A percentile compares a stretch with the other conserved stretches of the same genome.
phyloP scores from a whole-genome alignment of 352 stramenopile genomes.

The Phytophthora capsici region DNA sequence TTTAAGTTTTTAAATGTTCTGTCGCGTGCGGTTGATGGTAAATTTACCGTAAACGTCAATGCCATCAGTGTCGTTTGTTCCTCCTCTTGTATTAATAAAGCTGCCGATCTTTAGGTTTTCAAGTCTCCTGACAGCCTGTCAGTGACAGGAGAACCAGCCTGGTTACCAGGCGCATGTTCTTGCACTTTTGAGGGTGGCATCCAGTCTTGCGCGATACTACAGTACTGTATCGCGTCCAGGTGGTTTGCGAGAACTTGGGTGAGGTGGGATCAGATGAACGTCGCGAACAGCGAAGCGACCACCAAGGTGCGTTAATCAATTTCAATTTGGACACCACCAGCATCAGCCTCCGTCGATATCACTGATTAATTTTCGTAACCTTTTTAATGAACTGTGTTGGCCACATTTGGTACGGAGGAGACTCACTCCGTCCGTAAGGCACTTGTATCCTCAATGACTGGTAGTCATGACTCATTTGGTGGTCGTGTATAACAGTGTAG shows the following conservation, averaged over 20 bases:
- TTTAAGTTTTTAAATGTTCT: constrained; percentile 21
- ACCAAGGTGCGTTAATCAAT: constrained; percentile 3
- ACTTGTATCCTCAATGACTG: too few relatives aligned
- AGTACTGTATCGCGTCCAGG: background rate
- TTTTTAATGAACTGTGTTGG: too few relatives aligned
- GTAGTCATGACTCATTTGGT: too few relatives aligned
- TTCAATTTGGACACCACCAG: background rate
- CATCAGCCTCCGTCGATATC: too few relatives aligned
- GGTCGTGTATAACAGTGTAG: too few relatives aligned
- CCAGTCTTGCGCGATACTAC: background rate
- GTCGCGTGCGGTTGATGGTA: constrained; percentile 9
- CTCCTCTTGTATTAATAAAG: background rate
- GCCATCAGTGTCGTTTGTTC: background rate
- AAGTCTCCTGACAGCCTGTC: too few relatives aligned
- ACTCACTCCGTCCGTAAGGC: too few relatives aligned
- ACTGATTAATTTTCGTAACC: too few relatives aligned
- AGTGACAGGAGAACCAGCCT: background rate
- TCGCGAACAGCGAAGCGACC: constrained; percentile 9
- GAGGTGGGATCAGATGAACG: constrained; percentile 11
- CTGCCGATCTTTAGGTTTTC: background rate
- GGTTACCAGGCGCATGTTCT: background rate
- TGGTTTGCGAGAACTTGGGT: constrained; percentile 22
- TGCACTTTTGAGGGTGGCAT: background rate
- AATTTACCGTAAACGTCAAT: too few relatives aligned
- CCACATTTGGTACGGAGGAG: too few relatives aligned